These are phyloP conservation scores for Crithidia expoeki DNA, from an alignment of 208 protist genomes.

Conservation along the genomic window DNA sequence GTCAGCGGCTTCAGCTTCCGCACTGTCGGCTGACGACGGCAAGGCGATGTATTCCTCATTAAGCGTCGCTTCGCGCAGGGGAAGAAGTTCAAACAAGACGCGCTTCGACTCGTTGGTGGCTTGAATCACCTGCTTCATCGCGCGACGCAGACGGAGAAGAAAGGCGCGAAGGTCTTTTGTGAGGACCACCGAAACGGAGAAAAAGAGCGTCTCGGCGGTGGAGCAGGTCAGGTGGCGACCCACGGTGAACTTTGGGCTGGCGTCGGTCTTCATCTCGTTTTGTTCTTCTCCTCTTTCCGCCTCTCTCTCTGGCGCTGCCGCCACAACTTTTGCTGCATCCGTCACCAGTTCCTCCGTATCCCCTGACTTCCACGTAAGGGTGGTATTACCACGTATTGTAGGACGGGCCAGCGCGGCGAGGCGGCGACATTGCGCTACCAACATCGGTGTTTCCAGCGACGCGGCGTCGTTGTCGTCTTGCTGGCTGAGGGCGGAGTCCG, in stretches of 20 bases:
- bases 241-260: constrained; percentile 30
- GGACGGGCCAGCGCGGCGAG: constrained; percentile 40
- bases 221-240: constrained; percentile 69
- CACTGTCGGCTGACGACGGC: constrained; percentile 13
- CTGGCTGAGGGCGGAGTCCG: constrained; percentile 3
- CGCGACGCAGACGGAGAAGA: constrained; percentile 48
- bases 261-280: background rate
- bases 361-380: constrained; percentile 36
- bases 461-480: constrained; percentile 23
- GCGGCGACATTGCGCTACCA: constrained; percentile 47
- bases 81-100: constrained; percentile 51
- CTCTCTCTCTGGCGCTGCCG: background rate
- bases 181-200: constrained; percentile 60
- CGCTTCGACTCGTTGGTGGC: constrained; percentile 34
- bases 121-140: constrained; percentile 50
- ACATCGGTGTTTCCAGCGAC: constrained; percentile 23
- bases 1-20: constrained; percentile 15
- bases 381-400: constrained; percentile 38
- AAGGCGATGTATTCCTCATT: constrained; percentile 80
- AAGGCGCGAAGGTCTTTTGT: constrained; percentile 53
- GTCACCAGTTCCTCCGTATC: constrained; percentile 37
- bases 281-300: background rate
- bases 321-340: constrained; percentile 22
- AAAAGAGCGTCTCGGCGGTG: constrained; percentile 63
- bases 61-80: constrained; percentile 47